Conservation (phyloP, 352 stramenopile species). For the Globisporangium megalacanthum region DNA sequence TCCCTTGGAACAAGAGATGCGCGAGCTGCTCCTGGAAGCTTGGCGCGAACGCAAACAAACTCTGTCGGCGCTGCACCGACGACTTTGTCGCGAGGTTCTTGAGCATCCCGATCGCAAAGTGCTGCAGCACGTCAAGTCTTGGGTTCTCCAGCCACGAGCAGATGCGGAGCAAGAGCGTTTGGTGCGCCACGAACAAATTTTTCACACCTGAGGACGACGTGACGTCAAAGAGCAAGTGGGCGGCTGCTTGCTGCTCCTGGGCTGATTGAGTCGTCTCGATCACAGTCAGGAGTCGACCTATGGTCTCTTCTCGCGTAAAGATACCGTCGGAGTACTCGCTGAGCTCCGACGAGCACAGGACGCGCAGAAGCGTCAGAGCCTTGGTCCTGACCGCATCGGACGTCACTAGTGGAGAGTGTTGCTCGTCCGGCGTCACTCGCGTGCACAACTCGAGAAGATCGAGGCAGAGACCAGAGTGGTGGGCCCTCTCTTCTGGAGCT, state of each 20-base stretch:
- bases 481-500: constrained; percentile 1
- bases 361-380: constrained; percentile 18
- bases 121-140: constrained; percentile 6
- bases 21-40: constrained; percentile 29
- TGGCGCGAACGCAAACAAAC: constrained; percentile 17
- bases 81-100: constrained; percentile 18
- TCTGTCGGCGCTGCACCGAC: constrained; percentile 2
- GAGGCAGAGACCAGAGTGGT: constrained; percentile 7
- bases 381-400: constrained; percentile 15
- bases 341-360: constrained; percentile 26
- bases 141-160: constrained; percentile 15
- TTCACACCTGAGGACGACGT: constrained; percentile 15
- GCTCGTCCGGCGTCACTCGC: neutral
- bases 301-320: constrained; percentile 15
- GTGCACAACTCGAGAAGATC: constrained; percentile 11
- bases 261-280: constrained; percentile 18
- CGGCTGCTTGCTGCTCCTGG: constrained; percentile 19
- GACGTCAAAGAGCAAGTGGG: constrained; percentile 19
- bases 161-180: constrained; percentile 9
- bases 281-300: constrained; percentile 23
- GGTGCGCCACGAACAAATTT: constrained; percentile 11
- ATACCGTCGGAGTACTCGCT: constrained; percentile 16
- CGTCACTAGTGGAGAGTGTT: constrained; percentile 10
- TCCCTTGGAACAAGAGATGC: constrained; percentile 22
- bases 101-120: constrained; percentile 12